phyloP scores from a whole-genome alignment of 192 early-diverging fungal species.

The Rhizophagus clarus region DNA sequence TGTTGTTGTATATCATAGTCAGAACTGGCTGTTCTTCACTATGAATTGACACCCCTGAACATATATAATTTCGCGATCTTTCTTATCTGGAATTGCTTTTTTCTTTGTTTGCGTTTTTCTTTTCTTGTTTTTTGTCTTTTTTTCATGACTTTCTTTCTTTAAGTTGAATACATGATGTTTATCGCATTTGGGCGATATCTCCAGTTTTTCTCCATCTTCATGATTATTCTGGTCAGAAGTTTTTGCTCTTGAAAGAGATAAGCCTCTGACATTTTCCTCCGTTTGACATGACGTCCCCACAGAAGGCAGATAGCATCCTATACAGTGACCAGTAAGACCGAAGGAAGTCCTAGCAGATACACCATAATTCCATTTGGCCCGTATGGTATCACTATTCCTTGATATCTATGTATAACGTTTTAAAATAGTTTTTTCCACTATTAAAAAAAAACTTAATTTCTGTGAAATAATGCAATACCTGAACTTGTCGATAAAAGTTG shows the following conservation, averaged over 20 bases:
- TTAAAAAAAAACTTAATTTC: too few relatives aligned
- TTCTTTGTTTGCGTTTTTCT: not conserved
- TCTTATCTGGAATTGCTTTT: conserved; percentile 9
- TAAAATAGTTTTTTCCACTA: too few relatives aligned
- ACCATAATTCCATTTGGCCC: not conserved
- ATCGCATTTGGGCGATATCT: not conserved
- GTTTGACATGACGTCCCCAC: not conserved
- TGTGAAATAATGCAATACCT: too few relatives aligned
- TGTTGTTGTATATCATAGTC: not conserved
- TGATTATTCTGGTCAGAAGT: not conserved
- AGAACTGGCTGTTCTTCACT: not conserved
- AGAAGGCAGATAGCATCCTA: not conserved
- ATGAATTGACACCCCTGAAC: too few relatives aligned
- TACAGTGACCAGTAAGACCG: not conserved
- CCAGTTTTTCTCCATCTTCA: not conserved
- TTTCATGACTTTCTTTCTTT: not conserved
- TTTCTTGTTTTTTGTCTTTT: not conserved
- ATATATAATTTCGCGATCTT: too few relatives aligned
- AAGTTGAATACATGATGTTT: conserved; percentile 7
- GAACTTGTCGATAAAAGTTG: too few relatives aligned
- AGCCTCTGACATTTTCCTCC: not conserved
- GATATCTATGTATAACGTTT: conserved; percentile 11
- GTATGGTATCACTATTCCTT: not conserved
- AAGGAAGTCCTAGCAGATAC: not conserved
- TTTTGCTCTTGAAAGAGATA: not conserved